Evolutionary conservation across 805 yeast species (phyloP).

Genomic region (Barnettozyma wickerhamii): DNA sequence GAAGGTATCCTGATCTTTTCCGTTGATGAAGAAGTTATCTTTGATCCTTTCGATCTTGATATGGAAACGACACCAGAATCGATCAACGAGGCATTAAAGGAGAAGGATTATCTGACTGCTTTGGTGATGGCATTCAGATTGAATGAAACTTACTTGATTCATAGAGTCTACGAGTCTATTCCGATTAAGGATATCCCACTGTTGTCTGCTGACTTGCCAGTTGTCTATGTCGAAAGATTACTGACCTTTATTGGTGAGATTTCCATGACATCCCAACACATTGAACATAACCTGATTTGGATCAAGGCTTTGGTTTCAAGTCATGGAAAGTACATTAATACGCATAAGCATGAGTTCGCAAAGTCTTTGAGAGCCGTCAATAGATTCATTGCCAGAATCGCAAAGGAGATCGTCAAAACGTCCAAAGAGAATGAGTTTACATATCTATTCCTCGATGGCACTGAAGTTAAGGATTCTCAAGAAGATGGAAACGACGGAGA

Average conservation of each 20-base stretch:
- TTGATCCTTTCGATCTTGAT: conserved; percentile 95
- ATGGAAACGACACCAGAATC: conserved; percentile 85
- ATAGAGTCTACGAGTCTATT: conserved; percentile 66
- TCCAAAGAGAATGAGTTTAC: conserved; percentile 52
- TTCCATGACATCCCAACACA: conserved; percentile 68
- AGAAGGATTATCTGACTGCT: conserved; percentile 62
- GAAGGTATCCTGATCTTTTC: conserved; percentile 86
- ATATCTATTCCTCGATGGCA: conserved; percentile 43
- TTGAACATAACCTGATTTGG: conserved; percentile 86
- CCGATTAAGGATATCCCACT: conserved; percentile 68
- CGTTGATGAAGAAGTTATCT: conserved; percentile 65
- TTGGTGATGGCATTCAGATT: conserved; percentile 91
- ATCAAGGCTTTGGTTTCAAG: conserved; percentile 57
- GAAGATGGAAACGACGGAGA: conserved; percentile 13
- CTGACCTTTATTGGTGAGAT: conserved; percentile 65
- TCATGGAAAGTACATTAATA: conserved; percentile 74
- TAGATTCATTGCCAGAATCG: conserved; percentile 67
- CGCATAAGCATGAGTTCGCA: conserved; percentile 57
- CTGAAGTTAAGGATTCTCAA: conserved; percentile 4
- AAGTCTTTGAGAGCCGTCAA: conserved; percentile 66
- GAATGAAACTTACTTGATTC: conserved; percentile 73
- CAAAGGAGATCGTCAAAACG: conserved; percentile 62
- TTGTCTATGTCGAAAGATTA: conserved; percentile 65
- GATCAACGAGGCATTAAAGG: conserved; percentile 55
- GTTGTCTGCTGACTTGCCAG: conserved; percentile 67